Base-by-base conservation (phyloP, 1,284 basidiomycete genomes). In the Fereydounia khargensis region DNA sequence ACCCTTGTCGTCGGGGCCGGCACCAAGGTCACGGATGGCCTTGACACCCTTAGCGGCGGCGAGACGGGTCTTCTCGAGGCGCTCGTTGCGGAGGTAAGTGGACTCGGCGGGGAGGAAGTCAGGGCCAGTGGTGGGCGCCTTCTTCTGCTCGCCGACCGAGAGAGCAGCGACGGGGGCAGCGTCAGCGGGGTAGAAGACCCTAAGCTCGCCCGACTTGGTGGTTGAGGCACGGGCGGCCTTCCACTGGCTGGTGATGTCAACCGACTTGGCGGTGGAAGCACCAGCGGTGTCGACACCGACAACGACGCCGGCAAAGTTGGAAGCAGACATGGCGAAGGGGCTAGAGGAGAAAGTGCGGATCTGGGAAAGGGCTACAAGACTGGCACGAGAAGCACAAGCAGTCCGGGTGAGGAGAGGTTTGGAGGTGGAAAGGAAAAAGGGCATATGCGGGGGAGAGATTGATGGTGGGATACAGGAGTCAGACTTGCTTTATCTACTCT, bases 31-130 rank as follows among this genome's bases (percentile, higher is more conserved):
- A 24, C 68, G 57, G 35, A 74, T 53, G 4, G 68, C 65, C 42
- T 65, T 60, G 35, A 59, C 66, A 39, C 70, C 72, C 51, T 71
- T 71, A 17, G 64, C 72, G 16, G 68, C 70, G n/a, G 68, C 66
- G 21, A 67, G 53, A 20, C 72, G 65, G 21, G 61, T 63, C 24
- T 59, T 49, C 51, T 74, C 72, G 39, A 63, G 52, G 37, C 60
- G 52, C 50, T 74, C 71, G 45, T 74, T 73, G 40, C 68, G 66
- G 34, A 74, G 57, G 47, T 42, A 73, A 22, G 41, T 39, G 47
- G 57, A 43, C n/a, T 58, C 61, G 18, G 52, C 18, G 19, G 68
- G 65, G 13, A 61, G 46, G 16, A 64, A 43, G 37, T 74, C 71
- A 19, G 71, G 67, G 9, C 54, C 67, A 36, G 66, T 71, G 28